phyloP scores from a whole-genome alignment of 257 asterid genomes.

The Nicotiana benthamiana region DNA sequence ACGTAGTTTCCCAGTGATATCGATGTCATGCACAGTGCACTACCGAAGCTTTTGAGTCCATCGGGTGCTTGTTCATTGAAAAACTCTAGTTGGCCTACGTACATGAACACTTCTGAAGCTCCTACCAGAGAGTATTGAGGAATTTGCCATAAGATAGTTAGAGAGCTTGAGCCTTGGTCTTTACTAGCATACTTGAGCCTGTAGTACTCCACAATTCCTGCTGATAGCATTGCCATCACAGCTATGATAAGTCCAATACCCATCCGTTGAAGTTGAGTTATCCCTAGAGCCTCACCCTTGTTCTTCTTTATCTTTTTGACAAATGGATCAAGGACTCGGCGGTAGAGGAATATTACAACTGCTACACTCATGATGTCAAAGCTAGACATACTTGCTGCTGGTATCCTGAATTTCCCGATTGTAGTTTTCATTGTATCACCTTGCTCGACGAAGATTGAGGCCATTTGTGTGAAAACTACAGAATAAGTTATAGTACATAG shows the following conservation, averaged over 20 bases:
- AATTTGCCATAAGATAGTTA: constrained; percentile 91
- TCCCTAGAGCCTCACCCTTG: constrained; percentile 15
- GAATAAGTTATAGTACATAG: constrained; percentile 91
- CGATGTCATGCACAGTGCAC: constrained; percentile 93
- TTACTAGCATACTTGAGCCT: constrained; percentile 54
- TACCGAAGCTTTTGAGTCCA: constrained; percentile 89
- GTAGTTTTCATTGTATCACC: constrained; percentile 80
- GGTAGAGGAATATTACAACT: constrained; percentile 63
- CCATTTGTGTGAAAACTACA: constrained; percentile 95
- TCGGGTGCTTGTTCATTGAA: constrained; percentile 87
- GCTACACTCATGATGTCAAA: constrained; percentile 90
- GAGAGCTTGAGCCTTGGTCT: constrained; percentile 69
- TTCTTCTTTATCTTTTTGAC: constrained; percentile 28
- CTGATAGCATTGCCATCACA: constrained; percentile 63
- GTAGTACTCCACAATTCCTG: constrained; percentile 70
- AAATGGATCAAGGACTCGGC: constrained; percentile 57
- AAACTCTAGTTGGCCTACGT: constrained; percentile 84
- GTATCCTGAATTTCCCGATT: constrained; percentile 61
- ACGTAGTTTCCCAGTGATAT: constrained; percentile 87
- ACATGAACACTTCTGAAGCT: constrained; percentile 92
- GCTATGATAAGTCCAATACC: constrained; percentile 82
- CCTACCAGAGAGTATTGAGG: constrained; percentile 88
- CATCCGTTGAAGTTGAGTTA: constrained; percentile 90
- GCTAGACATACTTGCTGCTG: constrained; percentile 93
- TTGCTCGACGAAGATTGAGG: constrained; percentile 90